Evolutionary conservation across 305 asterid species (phyloP), one percentile per base, ranked within the genome.

Genomic region (Withania somnifera): DNA sequence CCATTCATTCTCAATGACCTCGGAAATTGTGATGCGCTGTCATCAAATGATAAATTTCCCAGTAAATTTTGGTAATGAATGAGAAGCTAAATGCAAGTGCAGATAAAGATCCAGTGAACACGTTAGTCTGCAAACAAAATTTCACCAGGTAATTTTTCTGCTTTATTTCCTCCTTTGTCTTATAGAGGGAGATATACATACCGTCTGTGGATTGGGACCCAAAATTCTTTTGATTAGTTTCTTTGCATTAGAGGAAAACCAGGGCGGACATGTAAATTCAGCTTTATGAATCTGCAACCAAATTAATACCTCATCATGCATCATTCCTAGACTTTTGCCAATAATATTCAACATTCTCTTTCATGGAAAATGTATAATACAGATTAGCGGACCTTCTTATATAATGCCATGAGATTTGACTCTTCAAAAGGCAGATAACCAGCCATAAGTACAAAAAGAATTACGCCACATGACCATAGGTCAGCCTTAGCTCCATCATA

Each of bases 401-500:
- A 97, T 84, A 97, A 85, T 61, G 92, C 88, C 92, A 90, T 81
- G 22, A 97, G 95, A 83, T 94, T 97, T 11, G 98, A 86, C 77
- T 97, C 99, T 87, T 97, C 99, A 5, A 97, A 97, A 34, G 99
- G 99, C 34, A 97, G 85, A 82, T 91, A 97, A 45, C 99, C 99
- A 76, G 99, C 98, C 98, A 97, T 90, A 63, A 97, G 94, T 54
- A 97, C 99, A 78, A 89, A 97, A 86, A 97, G 98, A 82, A 97
- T 97, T 76, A 97, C 98, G 78, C 99, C 99, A 52, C 99, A 97
- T 53, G 99, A 97, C 99, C 99, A 97, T 36, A 97, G 90, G 88
- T 97, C 99, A 7, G 99, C 99, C 90, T 93, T 96, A 53, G 99
- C 99, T 86, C 99, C 99, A 86, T 96, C 98, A 77, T 96, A 96